Evolutionary conservation across 2,329 filamentous ascomycete genomes (phyloP).

Genomic region (Ophiocordyceps camponoti-saundersi): DNA sequence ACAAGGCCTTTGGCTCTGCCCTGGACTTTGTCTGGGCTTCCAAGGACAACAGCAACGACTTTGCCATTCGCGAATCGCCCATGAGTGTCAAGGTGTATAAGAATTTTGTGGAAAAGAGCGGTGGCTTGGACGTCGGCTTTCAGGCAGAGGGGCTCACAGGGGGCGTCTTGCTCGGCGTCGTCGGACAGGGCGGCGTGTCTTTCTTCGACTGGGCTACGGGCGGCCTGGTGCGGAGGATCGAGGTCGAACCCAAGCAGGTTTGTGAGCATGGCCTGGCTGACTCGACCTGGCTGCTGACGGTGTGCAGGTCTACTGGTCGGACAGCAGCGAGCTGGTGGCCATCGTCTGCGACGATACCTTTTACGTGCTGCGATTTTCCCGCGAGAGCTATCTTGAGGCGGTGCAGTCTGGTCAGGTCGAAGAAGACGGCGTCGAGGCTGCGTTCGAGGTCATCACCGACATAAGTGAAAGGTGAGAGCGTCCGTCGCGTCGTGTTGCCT

Average conservation of each 20-base stretch:
- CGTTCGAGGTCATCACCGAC: slow-evolving; percentile 92
- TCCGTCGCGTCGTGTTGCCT: neutral
- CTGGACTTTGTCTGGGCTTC: slow-evolving; percentile 94
- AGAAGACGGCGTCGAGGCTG: slow-evolving; percentile 81
- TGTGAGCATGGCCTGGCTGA: slow-evolving; percentile 1
- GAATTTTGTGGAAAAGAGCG: slow-evolving; percentile 86
- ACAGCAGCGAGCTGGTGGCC: slow-evolving; percentile 82
- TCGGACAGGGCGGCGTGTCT: slow-evolving; percentile 83
- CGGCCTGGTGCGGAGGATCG: slow-evolving; percentile 77
- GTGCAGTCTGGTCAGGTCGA: slow-evolving; percentile 70
- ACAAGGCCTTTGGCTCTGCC: slow-evolving; percentile 92
- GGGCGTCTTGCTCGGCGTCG: slow-evolving; percentile 82
- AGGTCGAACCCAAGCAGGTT: slow-evolving; percentile 47
- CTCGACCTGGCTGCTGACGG: slow-evolving; percentile 1
- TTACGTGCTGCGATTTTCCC: slow-evolving; percentile 82
- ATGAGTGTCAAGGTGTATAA: slow-evolving; percentile 96
- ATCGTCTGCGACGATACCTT: slow-evolving; percentile 91
- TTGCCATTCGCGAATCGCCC: slow-evolving; percentile 84
- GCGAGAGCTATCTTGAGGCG: slow-evolving; percentile 74
- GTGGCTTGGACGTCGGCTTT: slow-evolving; percentile 85
- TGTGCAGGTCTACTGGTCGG: slow-evolving; percentile 79
- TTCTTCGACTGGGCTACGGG: slow-evolving; percentile 95
- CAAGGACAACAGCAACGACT: slow-evolving; percentile 97
- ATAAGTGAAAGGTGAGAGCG: slow-evolving; percentile 62
- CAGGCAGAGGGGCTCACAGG: slow-evolving; percentile 82